Percentiles rank a stretch among this genome's conserved stretches.
Conservation (phyloP, 1,284 basidiomycete genomes). For the Boletus semigastroideus region DNA sequence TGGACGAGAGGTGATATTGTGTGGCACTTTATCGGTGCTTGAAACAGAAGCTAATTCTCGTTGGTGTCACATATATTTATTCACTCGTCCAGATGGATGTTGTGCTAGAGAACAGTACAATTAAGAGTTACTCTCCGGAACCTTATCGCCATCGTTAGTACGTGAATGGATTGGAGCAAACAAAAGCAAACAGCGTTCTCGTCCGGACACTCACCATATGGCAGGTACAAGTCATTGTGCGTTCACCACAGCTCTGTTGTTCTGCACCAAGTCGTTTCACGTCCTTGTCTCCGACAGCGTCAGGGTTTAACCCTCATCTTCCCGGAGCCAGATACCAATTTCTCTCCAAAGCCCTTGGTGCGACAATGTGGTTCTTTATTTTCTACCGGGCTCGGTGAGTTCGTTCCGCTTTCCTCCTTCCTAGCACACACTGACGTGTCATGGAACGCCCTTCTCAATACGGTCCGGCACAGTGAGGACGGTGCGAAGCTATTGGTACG, state of each 20-base stretch:
- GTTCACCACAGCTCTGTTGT: slow-evolving; percentile 4
- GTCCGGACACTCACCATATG: slow-evolving; percentile 28
- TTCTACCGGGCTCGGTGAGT: slow-evolving; percentile 90
- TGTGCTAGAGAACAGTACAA: slow-evolving; percentile 84
- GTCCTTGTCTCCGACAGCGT: slow-evolving; percentile 37
- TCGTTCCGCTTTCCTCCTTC: slow-evolving; percentile 31
- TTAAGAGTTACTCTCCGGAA: slow-evolving; percentile 56
- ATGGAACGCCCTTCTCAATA: slow-evolving; percentile 2
- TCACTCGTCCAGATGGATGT: slow-evolving; percentile 73
- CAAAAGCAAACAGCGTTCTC: slow-evolving; percentile 25
- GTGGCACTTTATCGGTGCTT: slow-evolving; percentile 69
- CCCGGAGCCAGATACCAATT: slow-evolving; percentile 76
- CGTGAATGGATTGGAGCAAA: slow-evolving; percentile 15
- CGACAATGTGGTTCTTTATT: slow-evolving; percentile 97
- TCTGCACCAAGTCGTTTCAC: neutral
- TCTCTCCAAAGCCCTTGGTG: slow-evolving; percentile 82
- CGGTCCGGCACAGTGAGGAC: slow-evolving; percentile 52
- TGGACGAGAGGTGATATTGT: slow-evolving; percentile 85
- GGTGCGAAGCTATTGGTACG: slow-evolving; percentile 71
- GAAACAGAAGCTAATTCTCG: neutral
- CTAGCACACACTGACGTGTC: slow-evolving; percentile 4
- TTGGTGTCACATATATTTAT: neutral
- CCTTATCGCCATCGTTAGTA: slow-evolving; percentile 17
- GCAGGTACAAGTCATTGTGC: slow-evolving; percentile 31
- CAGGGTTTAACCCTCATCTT: slow-evolving; percentile 84